A percentile compares a stretch with the other conserved stretches of the same genome.
phyloP scores from a whole-genome alignment of 2,329 filamentous ascomycete genomes.

The Hymenoscyphus linearis region DNA sequence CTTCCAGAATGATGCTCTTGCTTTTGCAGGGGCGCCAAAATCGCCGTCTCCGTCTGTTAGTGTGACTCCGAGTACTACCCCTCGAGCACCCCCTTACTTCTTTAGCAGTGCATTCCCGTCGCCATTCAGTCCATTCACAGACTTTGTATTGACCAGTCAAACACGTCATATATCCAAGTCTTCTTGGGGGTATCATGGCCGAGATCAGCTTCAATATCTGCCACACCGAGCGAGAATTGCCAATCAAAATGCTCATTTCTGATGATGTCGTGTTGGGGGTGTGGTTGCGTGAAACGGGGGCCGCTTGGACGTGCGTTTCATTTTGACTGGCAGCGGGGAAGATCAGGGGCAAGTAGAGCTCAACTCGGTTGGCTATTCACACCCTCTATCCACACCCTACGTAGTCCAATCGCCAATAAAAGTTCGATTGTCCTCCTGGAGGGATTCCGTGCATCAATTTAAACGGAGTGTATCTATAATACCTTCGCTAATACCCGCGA shows the following conservation, averaged over 20 bases:
- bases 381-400: too few species aligned
- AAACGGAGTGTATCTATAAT: not conserved
- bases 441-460: not conserved
- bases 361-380: not conserved
- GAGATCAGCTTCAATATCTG: not conserved
- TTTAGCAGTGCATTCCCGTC: not conserved
- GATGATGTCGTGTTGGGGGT: not conserved
- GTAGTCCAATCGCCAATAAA: not conserved
- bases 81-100: too few species aligned
- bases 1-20: not conserved
- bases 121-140: not conserved
- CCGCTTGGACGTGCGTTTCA: not conserved
- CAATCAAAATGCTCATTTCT: not conserved
- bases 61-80: too few species aligned
- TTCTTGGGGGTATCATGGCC: not conserved
- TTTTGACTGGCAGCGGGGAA: not conserved
- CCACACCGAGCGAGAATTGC: not conserved
- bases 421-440: too few species aligned
- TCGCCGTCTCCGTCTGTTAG: not conserved
- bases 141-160: not conserved
- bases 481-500: too few species aligned
- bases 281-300: not conserved
- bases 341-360: not conserved
- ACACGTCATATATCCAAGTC: not conserved
- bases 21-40: not conserved